Evolutionary conservation across 1,284 basidiomycete genomes (phyloP), one percentile per base, ranked within the genome.

Genomic region (Neolentinus lepideus): DNA sequence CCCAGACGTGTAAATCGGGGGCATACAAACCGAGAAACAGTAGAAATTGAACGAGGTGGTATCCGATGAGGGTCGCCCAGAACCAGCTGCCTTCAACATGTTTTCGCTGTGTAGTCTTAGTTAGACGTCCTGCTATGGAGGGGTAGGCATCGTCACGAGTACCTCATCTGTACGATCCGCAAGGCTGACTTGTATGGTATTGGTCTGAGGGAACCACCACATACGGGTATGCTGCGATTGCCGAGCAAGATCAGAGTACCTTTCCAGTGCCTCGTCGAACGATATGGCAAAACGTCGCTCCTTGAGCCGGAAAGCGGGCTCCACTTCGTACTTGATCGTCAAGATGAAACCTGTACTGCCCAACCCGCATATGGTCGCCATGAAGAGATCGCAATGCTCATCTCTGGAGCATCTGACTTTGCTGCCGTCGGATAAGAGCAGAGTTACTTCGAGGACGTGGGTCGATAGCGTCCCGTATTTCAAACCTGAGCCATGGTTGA

Each of bases 271-370:
- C n/a, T 84, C 72, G 51, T 88, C 81, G 62, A 92, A 90, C 24
- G 74, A 64, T 45, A 87, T 70, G 21, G 84, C 80, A 61, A 84
- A 81, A 60, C 88, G 86, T 0, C 81, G 74, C 66, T 99, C 94
- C 63, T 81, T 82, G 54, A 99, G 77, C 22, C 86, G 80, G 72
- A 96, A 99, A 1, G 88, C 88, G 1, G 80, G 79, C 64, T 94
- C 92, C 38, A 95, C 88, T 54, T 85, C 76, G 45, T 98, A 74
- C 58, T 87, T 83, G 45, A 97, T 81, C 26, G 80, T 76, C 25
- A 96, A 75, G 64, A 99, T 90, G 59, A 99, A 75, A 14, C 96
- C 96, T 0, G 96, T 98, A 45, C 85, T 79, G n/a, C 96, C 97
- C 19, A 99, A 77, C 1, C 94, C 94, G 65, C 95, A 98, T 29